Evolutionary conservation across 176 grass and related monocot genomes (phyloP).

Genomic region (Elymus sibiricus): DNA sequence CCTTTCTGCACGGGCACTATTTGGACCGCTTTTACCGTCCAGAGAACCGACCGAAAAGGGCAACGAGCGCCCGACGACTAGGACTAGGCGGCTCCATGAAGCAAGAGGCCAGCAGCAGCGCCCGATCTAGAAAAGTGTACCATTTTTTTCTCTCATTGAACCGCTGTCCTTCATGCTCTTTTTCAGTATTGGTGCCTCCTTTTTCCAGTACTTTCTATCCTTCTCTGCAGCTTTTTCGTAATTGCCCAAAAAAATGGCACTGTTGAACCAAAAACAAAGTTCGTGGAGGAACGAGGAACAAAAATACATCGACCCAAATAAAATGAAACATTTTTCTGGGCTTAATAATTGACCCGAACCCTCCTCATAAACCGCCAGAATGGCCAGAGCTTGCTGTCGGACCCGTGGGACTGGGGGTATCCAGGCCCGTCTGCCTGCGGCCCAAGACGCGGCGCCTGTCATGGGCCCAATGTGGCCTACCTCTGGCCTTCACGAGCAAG

Average conservation of each 20-base stretch:
- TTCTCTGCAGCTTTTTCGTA: background rate
- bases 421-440: too few relatives aligned
- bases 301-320: too few relatives aligned
- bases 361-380: too few relatives aligned
- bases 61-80: background rate
- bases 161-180: background rate
- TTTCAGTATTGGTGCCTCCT: background rate
- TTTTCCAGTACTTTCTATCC: background rate
- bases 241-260: background rate
- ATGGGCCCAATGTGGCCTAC: too few relatives aligned
- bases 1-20: background rate
- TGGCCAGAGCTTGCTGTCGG: too few relatives aligned
- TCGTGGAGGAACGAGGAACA: background rate
- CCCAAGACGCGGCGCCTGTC: too few relatives aligned
- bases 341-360: too few relatives aligned
- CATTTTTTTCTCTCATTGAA: background rate
- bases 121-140: background rate
- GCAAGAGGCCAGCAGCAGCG: background rate
- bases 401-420: too few relatives aligned
- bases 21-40: background rate
- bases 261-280: too few relatives aligned
- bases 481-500: too few relatives aligned
- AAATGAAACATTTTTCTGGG: too few relatives aligned
- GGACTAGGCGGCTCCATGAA: background rate
- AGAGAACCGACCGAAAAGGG: background rate